Conservation (phyloP, 2,329 filamentous ascomycete genomes). For the Aspergillus tanneri region DNA sequence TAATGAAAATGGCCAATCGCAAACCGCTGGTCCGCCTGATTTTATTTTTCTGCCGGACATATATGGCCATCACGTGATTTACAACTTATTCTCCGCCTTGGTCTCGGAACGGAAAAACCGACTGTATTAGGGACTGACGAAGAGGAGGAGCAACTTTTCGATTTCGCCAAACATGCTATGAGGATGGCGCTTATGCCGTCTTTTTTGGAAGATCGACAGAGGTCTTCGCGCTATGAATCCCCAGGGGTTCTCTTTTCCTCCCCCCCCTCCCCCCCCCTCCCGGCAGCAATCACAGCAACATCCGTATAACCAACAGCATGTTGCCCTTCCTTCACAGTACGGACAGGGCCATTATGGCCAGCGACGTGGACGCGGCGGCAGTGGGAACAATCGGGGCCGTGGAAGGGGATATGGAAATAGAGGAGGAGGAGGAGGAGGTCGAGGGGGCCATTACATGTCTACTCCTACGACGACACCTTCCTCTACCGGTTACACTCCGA, state of each 20-base stretch:
- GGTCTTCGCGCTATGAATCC: conserved; percentile 37
- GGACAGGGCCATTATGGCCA: conserved; percentile 27
- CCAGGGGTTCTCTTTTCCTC: conserved; percentile 48
- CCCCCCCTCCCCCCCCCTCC: conserved; percentile 40
- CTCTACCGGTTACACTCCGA: conserved; percentile 29
- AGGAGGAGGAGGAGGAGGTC: conserved; percentile 30
- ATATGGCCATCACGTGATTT: conserved; percentile 15
- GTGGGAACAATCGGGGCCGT: conserved; percentile 32
- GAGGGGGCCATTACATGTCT: conserved; percentile 27
- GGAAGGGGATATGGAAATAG: conserved; percentile 37
- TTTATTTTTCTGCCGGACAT: conserved; percentile 16
- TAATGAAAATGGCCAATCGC: conserved; percentile 21
- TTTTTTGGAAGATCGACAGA: conserved; percentile 25
- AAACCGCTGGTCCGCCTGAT: conserved; percentile 15
- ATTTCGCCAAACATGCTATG: conserved; percentile 23
- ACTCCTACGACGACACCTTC: conserved; percentile 23
- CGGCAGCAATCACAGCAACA: conserved; percentile 23
- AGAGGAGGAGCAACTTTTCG: conserved; percentile 1
- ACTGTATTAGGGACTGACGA: background rate
- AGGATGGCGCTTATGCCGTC: conserved; percentile 27
- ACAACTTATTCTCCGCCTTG: conserved; percentile 3
- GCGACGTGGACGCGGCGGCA: conserved; percentile 28
- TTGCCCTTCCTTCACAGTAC: conserved; percentile 27
- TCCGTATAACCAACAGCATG: conserved; percentile 15
- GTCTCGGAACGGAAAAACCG: conserved; percentile 28